Conservation (phyloP, 2,329 filamentous ascomycete genomes). For the Hymenoscyphus occultus region DNA sequence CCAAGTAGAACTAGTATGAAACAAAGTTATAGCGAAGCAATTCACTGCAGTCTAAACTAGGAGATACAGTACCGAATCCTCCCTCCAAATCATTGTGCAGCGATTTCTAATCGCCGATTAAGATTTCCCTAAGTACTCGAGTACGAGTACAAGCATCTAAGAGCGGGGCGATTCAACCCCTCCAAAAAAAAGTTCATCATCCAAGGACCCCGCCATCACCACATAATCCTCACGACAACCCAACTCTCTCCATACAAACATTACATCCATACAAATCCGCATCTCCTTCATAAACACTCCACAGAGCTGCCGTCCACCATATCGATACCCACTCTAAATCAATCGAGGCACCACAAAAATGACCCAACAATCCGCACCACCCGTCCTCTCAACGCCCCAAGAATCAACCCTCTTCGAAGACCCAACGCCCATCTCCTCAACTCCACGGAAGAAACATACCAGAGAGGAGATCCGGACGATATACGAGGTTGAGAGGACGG, state of each 20-base stretch:
- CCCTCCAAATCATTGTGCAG: background rate
- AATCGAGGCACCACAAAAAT: background rate
- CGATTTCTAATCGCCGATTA: background rate
- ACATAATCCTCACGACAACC: background rate
- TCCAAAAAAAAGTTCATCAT: background rate
- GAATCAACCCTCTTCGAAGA: constrained; percentile 58
- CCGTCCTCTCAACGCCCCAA: constrained; percentile 59
- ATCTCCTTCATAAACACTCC: too few species aligned
- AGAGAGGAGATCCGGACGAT: constrained; percentile 71
- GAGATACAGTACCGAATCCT: too few species aligned
- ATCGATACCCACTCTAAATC: too few species aligned
- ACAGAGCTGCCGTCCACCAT: too few species aligned
- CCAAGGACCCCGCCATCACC: constrained; percentile 2
- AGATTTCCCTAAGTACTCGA: too few species aligned
- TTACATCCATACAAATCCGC: too few species aligned
- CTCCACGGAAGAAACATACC: constrained; percentile 14
- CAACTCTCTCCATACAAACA: too few species aligned
- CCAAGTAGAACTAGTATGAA: too few species aligned
- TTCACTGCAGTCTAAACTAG: background rate
- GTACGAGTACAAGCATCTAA: background rate
- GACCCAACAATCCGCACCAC: constrained; percentile 38
- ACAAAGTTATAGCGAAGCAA: background rate
- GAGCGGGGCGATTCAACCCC: background rate
- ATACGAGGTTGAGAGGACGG: constrained; percentile 83
- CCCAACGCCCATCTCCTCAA: constrained; percentile 35